Conservation (phyloP, 2,329 filamentous ascomycete genomes). For the Aspergillus jensenii region DNA sequence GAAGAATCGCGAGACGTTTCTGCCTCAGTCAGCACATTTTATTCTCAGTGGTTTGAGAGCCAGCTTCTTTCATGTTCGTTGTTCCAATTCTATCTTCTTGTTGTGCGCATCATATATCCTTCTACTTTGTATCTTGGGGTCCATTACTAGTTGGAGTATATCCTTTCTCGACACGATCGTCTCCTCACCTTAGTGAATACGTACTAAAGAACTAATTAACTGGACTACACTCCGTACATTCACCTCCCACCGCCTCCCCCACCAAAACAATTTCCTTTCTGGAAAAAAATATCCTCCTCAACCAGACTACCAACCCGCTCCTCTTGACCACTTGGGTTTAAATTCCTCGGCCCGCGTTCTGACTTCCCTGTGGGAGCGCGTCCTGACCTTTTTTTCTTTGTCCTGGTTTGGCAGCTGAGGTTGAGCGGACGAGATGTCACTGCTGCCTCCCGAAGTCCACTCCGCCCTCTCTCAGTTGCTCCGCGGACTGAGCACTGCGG, state of each 20-base stretch:
- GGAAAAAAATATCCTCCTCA: conserved; percentile 19
- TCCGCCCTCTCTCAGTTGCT: conserved; percentile 82
- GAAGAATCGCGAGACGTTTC: not conserved
- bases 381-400: conserved; percentile 18
- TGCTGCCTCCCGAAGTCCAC: conserved; percentile 81
- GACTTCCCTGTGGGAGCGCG: conserved; percentile 12
- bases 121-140: not conserved
- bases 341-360: conserved; percentile 13
- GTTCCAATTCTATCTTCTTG: not conserved
- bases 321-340: conserved; percentile 14
- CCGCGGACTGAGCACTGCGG: conserved; percentile 81
- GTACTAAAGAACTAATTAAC: no score
- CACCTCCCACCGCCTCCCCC: conserved; percentile 16
- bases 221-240: conserved; percentile 6
- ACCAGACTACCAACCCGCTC: conserved; percentile 17
- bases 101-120: not conserved
- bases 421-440: conserved; percentile 64
- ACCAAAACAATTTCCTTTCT: conserved; percentile 22
- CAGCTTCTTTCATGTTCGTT: not conserved
- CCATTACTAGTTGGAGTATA: not conserved
- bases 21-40: not conserved
- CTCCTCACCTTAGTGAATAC: not conserved
- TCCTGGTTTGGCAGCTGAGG: conserved; percentile 23
- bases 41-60: not conserved
- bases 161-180: not conserved